These are phyloP conservation scores for Lasiodiplodia sp. DNA, from an alignment of 2,329 filamentous ascomycete genomes.

Conservation along the genomic window DNA sequence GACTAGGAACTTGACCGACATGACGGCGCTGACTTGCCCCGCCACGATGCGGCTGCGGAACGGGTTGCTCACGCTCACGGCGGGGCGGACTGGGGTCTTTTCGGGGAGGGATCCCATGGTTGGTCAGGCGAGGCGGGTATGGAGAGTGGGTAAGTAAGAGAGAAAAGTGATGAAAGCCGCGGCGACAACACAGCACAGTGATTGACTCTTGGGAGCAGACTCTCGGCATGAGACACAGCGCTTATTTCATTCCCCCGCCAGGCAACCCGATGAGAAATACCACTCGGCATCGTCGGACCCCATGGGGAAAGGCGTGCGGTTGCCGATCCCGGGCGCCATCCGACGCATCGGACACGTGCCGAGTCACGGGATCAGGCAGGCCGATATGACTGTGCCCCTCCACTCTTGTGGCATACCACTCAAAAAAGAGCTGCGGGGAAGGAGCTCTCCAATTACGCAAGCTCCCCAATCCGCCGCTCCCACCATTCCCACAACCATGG, in stretches of 20 bases:
- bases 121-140: not conserved
- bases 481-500: not conserved
- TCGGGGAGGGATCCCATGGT: constrained; percentile 3
- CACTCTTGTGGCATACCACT: not conserved
- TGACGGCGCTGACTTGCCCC: not conserved
- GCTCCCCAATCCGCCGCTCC: too few relatives aligned
- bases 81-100: not conserved
- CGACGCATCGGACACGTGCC: constrained; percentile 9
- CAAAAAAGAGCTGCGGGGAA: not conserved
- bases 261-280: not conserved
- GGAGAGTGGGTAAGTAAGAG: not conserved
- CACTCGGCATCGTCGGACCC: not conserved
- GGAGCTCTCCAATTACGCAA: not conserved
- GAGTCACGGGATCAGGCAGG: not conserved
- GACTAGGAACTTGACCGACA: constrained; percentile 8
- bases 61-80: not conserved
- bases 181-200: too few relatives aligned
- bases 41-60: constrained; percentile 1
- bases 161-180: too few relatives aligned
- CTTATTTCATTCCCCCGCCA: too few relatives aligned
- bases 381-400: not conserved
- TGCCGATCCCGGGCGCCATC: not conserved
- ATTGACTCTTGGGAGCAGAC: too few relatives aligned
- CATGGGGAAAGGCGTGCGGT: not conserved
- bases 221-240: too few relatives aligned